Conservation (phyloP, 495 filamentous ascomycete species). For the Podospora fimiseda region DNA sequence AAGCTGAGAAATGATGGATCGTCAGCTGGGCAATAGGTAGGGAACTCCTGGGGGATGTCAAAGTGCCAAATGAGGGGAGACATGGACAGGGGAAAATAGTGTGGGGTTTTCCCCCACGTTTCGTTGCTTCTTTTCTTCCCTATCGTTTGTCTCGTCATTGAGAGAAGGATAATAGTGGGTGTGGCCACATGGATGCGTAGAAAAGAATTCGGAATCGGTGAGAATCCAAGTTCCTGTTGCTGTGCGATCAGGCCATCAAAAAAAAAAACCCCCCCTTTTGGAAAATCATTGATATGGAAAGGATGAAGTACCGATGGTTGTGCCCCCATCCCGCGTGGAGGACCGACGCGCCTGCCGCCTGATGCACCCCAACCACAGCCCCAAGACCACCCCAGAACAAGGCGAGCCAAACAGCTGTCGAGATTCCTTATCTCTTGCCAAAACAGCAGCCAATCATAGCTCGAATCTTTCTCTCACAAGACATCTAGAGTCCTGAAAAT, state of each 20-base stretch:
- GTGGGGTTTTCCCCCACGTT: background rate
- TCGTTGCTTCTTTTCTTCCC: background rate
- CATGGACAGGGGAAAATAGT: background rate
- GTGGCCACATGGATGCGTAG: background rate
- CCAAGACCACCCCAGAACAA: constrained; percentile 10
- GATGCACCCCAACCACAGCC: constrained; percentile 13
- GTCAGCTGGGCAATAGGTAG: background rate
- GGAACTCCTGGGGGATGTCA: background rate
- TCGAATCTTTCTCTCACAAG: constrained; percentile 3
- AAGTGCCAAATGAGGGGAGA: background rate
- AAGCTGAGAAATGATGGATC: background rate
- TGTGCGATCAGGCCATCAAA: too few relatives aligned
- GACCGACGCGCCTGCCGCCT: constrained; percentile 10
- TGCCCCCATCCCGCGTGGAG: constrained; percentile 22
- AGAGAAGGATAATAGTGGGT: background rate
- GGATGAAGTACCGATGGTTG: background rate
- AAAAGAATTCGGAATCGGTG: too few relatives aligned
- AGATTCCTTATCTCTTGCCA: constrained; percentile 22
- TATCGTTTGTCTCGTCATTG: background rate
- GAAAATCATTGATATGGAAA: background rate
- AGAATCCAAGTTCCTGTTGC: too few relatives aligned
- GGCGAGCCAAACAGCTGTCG: constrained; percentile 19
- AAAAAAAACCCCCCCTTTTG: too few relatives aligned
- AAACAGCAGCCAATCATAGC: constrained; percentile 17
- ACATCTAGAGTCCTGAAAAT: constrained; percentile 6